Evolutionary conservation across 1,139 yeast genomes (phyloP).

Genomic region (Candida labiduridarum): DNA sequence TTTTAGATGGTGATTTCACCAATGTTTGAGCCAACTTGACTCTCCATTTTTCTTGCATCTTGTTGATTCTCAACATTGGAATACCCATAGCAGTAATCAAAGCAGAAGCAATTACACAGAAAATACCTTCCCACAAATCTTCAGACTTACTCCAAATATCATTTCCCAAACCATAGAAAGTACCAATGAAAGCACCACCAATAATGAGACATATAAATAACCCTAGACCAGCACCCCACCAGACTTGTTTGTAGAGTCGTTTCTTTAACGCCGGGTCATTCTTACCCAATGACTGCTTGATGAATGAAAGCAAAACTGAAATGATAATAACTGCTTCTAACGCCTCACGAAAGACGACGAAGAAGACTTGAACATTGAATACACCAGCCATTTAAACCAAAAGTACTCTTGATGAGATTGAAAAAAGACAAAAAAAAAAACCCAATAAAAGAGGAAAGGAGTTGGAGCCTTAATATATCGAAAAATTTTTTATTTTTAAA

Average conservation of each 20-base stretch:
- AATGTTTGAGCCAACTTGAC: slow-evolving; percentile 81
- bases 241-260: slow-evolving; percentile 69
- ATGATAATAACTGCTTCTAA: slow-evolving; percentile 89
- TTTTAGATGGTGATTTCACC: slow-evolving; percentile 40
- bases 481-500: neutral
- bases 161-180: slow-evolving; percentile 74
- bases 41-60: slow-evolving; percentile 91
- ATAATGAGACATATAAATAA: slow-evolving; percentile 70
- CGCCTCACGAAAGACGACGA: slow-evolving; percentile 87
- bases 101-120: slow-evolving; percentile 79
- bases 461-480: neutral
- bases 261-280: slow-evolving; percentile 58
- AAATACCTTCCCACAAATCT: slow-evolving; percentile 91
- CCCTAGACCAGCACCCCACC: slow-evolving; percentile 78
- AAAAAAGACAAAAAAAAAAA: neutral
- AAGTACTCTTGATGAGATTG: neutral
- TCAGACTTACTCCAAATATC: slow-evolving; percentile 88
- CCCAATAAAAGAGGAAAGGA: neutral
- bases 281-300: slow-evolving; percentile 78
- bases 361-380: slow-evolving; percentile 66
- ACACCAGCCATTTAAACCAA: slow-evolving; percentile 36
- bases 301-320: slow-evolving; percentile 85
- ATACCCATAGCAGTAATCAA: slow-evolving; percentile 89
- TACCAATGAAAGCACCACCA: slow-evolving; percentile 85
- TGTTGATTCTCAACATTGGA: slow-evolving; percentile 87